Percentiles rank a stretch among this genome's conserved stretches.
Evolutionary conservation across 2,329 filamentous ascomycete species (phyloP).

Genomic region (Plectosphaerella cucumerina): DNA sequence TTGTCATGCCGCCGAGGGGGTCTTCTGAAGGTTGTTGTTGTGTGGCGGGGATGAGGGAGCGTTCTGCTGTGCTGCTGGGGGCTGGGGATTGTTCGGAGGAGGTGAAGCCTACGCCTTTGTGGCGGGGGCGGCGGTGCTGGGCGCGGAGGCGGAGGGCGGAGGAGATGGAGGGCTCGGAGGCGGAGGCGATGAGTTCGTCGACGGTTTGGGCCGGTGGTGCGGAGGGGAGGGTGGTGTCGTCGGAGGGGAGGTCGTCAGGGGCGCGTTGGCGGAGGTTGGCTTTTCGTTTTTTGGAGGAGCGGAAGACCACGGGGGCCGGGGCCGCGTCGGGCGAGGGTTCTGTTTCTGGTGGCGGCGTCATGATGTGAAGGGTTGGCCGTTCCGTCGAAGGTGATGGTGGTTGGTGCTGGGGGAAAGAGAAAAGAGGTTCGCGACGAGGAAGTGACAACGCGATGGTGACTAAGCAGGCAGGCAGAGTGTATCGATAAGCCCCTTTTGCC

Average conservation of each 20-base stretch:
- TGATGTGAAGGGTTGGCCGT: slow-evolving; percentile 1
- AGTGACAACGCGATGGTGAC: not conserved
- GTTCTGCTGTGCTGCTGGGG: slow-evolving; percentile 23
- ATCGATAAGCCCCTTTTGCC: not conserved
- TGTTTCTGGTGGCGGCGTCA: slow-evolving; percentile 17
- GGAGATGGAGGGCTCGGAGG: slow-evolving; percentile 14
- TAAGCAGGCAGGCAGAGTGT: not conserved
- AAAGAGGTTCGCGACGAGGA: too few relatives aligned
- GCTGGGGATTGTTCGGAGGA: slow-evolving; percentile 13
- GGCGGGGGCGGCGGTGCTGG: slow-evolving; percentile 43
- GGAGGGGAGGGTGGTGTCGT: slow-evolving; percentile 6
- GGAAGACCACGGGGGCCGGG: slow-evolving; percentile 42
- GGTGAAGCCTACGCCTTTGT: slow-evolving; percentile 53
- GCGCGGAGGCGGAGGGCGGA: slow-evolving; percentile 47
- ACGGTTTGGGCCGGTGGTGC: slow-evolving; percentile 9
- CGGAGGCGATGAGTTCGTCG: slow-evolving; percentile 4
- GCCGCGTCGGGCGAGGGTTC: slow-evolving; percentile 12
- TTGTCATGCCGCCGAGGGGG: slow-evolving; percentile 22
- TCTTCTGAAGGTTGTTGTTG: slow-evolving; percentile 25
- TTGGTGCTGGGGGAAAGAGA: too few relatives aligned
- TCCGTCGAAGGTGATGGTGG: too few relatives aligned
- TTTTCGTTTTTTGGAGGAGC: slow-evolving; percentile 56
- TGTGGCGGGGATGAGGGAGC: slow-evolving; percentile 26
- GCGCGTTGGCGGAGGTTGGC: slow-evolving; percentile 47
- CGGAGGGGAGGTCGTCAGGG: slow-evolving; percentile 17